phyloP scores from a whole-genome alignment of 2,329 filamentous ascomycete species.

The Monosporascus sp. region DNA sequence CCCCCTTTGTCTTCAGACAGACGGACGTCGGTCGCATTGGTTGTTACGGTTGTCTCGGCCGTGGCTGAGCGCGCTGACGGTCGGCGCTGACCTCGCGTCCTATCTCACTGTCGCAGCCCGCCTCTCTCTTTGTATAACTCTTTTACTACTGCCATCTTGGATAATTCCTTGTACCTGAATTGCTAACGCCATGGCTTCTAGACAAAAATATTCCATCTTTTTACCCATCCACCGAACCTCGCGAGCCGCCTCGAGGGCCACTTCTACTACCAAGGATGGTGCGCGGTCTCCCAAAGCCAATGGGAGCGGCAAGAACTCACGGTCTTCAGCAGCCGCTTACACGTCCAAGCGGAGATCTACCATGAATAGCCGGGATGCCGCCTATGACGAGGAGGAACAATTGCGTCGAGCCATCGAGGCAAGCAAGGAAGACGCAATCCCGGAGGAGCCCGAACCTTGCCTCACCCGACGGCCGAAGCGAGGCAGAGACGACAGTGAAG shows the following conservation, averaged over 20 bases:
- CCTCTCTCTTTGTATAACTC: constrained; percentile 10
- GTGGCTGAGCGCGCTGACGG: constrained; percentile 16
- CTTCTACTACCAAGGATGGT: constrained; percentile 60
- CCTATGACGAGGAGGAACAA: constrained; percentile 92
- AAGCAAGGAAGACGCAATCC: constrained; percentile 74
- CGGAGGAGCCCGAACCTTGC: constrained; percentile 45
- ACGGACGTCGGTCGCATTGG: constrained; percentile 11
- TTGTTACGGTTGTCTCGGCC: constrained; percentile 13
- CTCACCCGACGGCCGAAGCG: constrained; percentile 67
- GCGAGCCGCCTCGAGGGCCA: constrained; percentile 55
- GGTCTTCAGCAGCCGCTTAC: constrained; percentile 42
- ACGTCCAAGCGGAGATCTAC: constrained; percentile 83
- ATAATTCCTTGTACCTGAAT: constrained; percentile 1
- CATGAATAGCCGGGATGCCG: constrained; percentile 94
- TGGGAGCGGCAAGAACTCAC: constrained; percentile 50
- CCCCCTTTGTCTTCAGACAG: constrained; percentile 3
- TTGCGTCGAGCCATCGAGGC: constrained; percentile 87
- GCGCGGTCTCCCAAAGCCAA: constrained; percentile 47
- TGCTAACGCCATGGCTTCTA: constrained; percentile 38
- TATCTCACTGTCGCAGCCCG: constrained; percentile 15
- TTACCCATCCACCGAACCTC: constrained; percentile 53
- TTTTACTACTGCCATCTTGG: constrained; percentile 6
- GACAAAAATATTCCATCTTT: constrained; percentile 63
- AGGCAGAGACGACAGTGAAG: constrained; percentile 85
- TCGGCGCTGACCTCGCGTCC: constrained; percentile 12